Evolutionary conservation across 192 early-diverging fungal genomes (phyloP).

Genomic region (Entrophospora sp.): DNA sequence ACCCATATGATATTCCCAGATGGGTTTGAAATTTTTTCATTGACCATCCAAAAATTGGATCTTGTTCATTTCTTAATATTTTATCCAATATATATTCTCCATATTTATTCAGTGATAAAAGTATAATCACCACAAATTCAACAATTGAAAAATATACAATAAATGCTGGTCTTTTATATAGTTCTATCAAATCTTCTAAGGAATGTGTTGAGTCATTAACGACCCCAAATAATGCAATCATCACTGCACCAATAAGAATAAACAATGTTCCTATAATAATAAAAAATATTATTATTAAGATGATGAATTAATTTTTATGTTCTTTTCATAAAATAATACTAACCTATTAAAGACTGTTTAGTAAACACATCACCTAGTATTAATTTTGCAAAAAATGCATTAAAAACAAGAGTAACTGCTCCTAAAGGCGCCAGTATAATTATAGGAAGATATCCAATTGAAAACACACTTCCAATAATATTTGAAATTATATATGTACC

Average conservation of each 20-base stretch:
- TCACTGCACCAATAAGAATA: slow-evolving; percentile 53
- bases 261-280: slow-evolving; percentile 53
- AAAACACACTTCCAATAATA: slow-evolving; percentile 59
- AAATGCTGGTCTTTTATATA: slow-evolving; percentile 61
- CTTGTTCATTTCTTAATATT: neutral
- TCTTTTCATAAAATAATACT: neutral
- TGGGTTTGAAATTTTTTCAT: slow-evolving; percentile 29
- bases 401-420: slow-evolving; percentile 64
- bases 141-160: slow-evolving; percentile 55
- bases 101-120: slow-evolving; percentile 39
- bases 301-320: too few relatives aligned
- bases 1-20: slow-evolving; percentile 57
- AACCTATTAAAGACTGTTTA: slow-evolving; percentile 45
- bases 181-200: slow-evolving; percentile 52
- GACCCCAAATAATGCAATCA: slow-evolving; percentile 65
- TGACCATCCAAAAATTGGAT: slow-evolving; percentile 19
- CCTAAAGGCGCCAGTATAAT: slow-evolving; percentile 70
- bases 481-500: slow-evolving; percentile 59
- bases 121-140: slow-evolving; percentile 36
- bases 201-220: slow-evolving; percentile 64
- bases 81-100: slow-evolving; percentile 28
- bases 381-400: slow-evolving; percentile 62
- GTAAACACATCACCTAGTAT: slow-evolving; percentile 58
- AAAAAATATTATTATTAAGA: too few relatives aligned
- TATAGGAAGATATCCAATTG: slow-evolving; percentile 69